phyloP scores from a whole-genome alignment of 2,329 filamentous ascomycete species.

The Botrytis galanthina region DNA sequence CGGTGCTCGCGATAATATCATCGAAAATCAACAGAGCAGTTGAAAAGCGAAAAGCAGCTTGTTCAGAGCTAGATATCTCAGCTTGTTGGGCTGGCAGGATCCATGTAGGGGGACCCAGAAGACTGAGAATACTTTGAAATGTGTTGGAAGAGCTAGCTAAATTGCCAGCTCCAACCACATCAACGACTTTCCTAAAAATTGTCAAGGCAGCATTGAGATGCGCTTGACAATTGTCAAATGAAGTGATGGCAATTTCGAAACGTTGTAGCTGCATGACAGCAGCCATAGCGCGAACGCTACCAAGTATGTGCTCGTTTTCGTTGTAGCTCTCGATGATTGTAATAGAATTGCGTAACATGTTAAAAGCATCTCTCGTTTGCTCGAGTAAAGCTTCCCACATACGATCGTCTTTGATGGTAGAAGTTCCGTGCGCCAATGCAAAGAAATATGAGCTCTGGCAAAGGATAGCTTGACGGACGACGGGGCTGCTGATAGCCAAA shows the following conservation, averaged over 20 bases:
- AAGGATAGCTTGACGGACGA: slow-evolving; percentile 54
- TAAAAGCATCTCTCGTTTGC: slow-evolving; percentile 42
- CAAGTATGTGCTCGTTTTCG: slow-evolving; percentile 28
- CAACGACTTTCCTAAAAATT: slow-evolving; percentile 46
- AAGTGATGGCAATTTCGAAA: slow-evolving; percentile 50
- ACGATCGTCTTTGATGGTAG: slow-evolving; percentile 36
- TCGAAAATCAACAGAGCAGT: slow-evolving; percentile 49
- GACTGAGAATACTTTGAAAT: slow-evolving; percentile 26
- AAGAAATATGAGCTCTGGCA: slow-evolving; percentile 58
- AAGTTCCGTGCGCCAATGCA: slow-evolving; percentile 30
- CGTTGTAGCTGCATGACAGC: slow-evolving; percentile 53
- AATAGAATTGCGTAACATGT: slow-evolving; percentile 44
- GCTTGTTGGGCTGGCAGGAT: slow-evolving; percentile 21
- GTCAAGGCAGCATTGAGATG: slow-evolving; percentile 52
- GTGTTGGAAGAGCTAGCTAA: slow-evolving; percentile 16
- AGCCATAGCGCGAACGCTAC: slow-evolving; percentile 45
- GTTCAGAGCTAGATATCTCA: slow-evolving; percentile 43
- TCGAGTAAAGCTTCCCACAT: slow-evolving; percentile 42
- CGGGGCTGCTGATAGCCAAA: slow-evolving; percentile 54
- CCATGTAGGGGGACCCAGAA: slow-evolving; percentile 23
- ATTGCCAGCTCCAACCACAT: slow-evolving; percentile 27
- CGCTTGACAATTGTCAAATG: slow-evolving; percentile 49
- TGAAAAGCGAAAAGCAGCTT: slow-evolving; percentile 53
- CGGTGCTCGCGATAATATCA: slow-evolving; percentile 51
- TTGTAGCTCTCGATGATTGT: slow-evolving; percentile 33